phyloP scores from a whole-genome alignment of 768 basidiomycete genomes.

The Suillus subalutaceus region DNA sequence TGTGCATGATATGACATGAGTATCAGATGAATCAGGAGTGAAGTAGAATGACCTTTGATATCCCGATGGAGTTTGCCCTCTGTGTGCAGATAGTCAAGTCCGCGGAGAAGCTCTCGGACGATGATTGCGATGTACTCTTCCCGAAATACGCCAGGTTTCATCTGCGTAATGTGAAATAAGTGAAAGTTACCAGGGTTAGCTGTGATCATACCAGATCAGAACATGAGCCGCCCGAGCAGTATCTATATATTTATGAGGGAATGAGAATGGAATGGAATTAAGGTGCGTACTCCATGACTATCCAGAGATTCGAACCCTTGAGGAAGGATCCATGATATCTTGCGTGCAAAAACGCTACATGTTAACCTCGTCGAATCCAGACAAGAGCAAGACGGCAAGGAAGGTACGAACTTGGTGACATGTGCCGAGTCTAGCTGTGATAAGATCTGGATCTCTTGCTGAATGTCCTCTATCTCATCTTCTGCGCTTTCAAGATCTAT shows the following conservation, averaged over 20 bases:
- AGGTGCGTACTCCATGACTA: constrained; percentile 88
- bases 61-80: constrained; percentile 99
- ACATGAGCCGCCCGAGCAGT: constrained; percentile 97
- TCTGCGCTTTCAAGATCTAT: constrained; percentile 99
- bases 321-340: constrained; percentile 96
- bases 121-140: constrained; percentile 99
- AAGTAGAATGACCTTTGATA: constrained; percentile 80
- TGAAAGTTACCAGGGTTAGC: constrained; percentile 4
- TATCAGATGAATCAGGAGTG: neutral
- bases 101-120: constrained; percentile 86
- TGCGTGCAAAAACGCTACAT: constrained; percentile 26
- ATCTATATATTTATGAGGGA: constrained; percentile 47
- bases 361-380: constrained; percentile 38
- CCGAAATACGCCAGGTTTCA: constrained; percentile 97
- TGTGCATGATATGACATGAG: constrained; percentile 31
- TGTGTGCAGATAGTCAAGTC: constrained; percentile 92
- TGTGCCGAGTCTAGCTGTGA: constrained; percentile 94
- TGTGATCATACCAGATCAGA: constrained; percentile 79
- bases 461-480: constrained; percentile 99
- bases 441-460: constrained; percentile 98
- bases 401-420: constrained; percentile 83
- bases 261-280: constrained; percentile 17
- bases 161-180: constrained; percentile 49
- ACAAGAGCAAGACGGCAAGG: constrained; percentile 21
- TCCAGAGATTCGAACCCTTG: constrained; percentile 97